A percentile compares a stretch with the other conserved stretches of the same genome.
Conservation (phyloP, 2,329 filamentous ascomycete genomes). For the Ophiostoma fasciatum region DNA sequence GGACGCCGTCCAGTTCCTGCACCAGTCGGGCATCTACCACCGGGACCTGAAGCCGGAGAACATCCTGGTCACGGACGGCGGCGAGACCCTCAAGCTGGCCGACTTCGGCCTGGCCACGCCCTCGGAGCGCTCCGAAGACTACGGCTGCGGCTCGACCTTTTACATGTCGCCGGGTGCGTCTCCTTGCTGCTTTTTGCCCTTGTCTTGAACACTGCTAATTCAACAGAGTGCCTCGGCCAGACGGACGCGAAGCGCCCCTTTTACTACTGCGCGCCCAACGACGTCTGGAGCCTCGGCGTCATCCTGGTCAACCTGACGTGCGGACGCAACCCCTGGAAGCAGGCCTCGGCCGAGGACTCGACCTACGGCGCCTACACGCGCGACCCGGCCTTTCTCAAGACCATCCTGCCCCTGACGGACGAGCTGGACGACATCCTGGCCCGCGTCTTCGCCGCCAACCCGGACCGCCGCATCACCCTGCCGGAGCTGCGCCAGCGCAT, state of each 20-base stretch:
- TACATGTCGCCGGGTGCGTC: slow-evolving; percentile 94
- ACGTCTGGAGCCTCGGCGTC: slow-evolving; percentile 96
- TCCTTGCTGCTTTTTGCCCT: neutral
- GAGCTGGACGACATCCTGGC: slow-evolving; percentile 80
- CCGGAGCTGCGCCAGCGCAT: slow-evolving; percentile 66
- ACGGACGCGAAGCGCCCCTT: slow-evolving; percentile 50
- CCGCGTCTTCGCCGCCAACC: slow-evolving; percentile 77
- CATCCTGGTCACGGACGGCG: slow-evolving; percentile 78
- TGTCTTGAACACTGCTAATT: neutral
- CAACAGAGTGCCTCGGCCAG: slow-evolving; percentile 75
- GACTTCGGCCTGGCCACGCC: slow-evolving; percentile 93
- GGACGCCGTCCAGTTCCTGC: slow-evolving; percentile 93
- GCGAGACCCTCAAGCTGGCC: slow-evolving; percentile 83
- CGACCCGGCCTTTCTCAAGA: slow-evolving; percentile 75
- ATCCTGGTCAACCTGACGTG: slow-evolving; percentile 96
- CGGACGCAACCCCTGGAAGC: slow-evolving; percentile 97
- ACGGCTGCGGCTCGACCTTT: slow-evolving; percentile 94
- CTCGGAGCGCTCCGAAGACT: slow-evolving; percentile 74
- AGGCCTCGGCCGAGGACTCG: slow-evolving; percentile 81
- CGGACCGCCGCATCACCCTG: slow-evolving; percentile 67
- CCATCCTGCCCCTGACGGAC: slow-evolving; percentile 79
- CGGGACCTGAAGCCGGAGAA: slow-evolving; percentile 97
- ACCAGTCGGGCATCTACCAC: slow-evolving; percentile 87
- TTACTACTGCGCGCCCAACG: slow-evolving; percentile 88
- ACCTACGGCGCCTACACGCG: slow-evolving; percentile 85